A percentile compares a stretch with the other conserved stretches of the same genome.
Evolutionary conservation across 1,284 basidiomycete species (phyloP).

Genomic region (Cutaneotrichosporon daszewskae): DNA sequence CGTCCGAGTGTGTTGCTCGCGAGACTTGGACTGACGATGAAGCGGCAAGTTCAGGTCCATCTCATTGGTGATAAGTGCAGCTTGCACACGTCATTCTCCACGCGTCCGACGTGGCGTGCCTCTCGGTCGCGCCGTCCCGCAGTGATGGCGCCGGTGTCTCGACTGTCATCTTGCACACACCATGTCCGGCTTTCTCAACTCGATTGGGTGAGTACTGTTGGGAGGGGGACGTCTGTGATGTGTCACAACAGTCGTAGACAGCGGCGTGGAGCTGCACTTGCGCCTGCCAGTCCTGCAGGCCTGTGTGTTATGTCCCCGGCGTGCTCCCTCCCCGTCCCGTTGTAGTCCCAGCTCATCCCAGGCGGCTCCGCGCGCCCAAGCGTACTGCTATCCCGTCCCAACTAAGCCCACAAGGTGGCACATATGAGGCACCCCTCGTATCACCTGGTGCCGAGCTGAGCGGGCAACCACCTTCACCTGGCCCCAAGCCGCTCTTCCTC

Average conservation of each 20-base stretch:
- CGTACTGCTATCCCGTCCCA: slow-evolving; percentile 31
- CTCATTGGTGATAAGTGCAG: background rate
- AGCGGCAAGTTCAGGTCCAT: too few species aligned
- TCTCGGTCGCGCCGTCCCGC: background rate
- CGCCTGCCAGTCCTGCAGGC: too few species aligned
- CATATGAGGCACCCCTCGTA: slow-evolving; percentile 37
- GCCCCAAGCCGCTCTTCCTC: slow-evolving; percentile 65
- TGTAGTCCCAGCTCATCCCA: slow-evolving; percentile 18
- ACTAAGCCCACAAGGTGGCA: slow-evolving; percentile 14
- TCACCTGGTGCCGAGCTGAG: slow-evolving; percentile 34
- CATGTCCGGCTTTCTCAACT: slow-evolving; percentile 46
- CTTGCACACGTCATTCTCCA: background rate
- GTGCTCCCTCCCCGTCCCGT: background rate
- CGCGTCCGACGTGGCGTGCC: background rate
- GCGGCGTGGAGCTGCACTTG: too few species aligned
- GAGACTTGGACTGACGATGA: too few species aligned
- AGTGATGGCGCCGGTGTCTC: background rate
- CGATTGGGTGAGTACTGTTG: slow-evolving; percentile 36
- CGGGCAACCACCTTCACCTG: slow-evolving; percentile 15
- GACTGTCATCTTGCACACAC: background rate
- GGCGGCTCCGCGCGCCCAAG: slow-evolving; percentile 45
- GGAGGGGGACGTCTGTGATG: too few species aligned
- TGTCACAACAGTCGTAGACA: too few species aligned
- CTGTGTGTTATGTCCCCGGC: too few species aligned
- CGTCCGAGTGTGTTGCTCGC: too few species aligned